Conservation (phyloP, 176 grass and related monocot genomes). For the Lolium rigidum region DNA sequence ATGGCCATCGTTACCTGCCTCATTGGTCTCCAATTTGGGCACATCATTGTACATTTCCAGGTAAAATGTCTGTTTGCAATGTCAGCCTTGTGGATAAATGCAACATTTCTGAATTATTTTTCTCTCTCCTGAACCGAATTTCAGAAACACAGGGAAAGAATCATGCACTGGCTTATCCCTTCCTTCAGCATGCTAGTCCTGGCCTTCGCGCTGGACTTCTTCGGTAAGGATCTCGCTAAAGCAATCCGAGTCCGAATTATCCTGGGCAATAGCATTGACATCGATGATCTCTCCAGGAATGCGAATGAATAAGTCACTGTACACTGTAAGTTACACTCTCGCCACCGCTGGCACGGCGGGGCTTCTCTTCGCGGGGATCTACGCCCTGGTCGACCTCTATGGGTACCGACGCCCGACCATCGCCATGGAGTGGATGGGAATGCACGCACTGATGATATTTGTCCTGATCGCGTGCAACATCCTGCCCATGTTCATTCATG, state of each 20-base stretch:
- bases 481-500: conserved; percentile 83
- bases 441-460: conserved; percentile 81
- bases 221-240: conserved; percentile 52
- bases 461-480: conserved; percentile 89
- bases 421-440: conserved; percentile 85
- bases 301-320: conserved; percentile 87
- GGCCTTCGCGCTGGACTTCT: conserved; percentile 69
- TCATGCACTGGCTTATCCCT: conserved; percentile 75
- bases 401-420: conserved; percentile 59
- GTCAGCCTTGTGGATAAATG: not conserved
- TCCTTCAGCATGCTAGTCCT: conserved; percentile 73
- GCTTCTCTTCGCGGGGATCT: conserved; percentile 74
- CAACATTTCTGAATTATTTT: conserved; percentile 37
- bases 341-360: conserved; percentile 76
- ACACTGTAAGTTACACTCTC: conserved; percentile 78
- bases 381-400: conserved; percentile 79
- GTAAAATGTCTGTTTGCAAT: conserved; percentile 42
- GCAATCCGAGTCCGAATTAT: not conserved
- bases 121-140: conserved; percentile 11
- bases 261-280: not conserved
- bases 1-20: conserved; percentile 95
- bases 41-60: conserved; percentile 85
- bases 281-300: conserved; percentile 56
- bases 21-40: conserved; percentile 93
- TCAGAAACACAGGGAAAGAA: conserved; percentile 80